Conservation (phyloP, 1,284 basidiomycete genomes). For the Cutaneotrichosporon sp. region DNA sequence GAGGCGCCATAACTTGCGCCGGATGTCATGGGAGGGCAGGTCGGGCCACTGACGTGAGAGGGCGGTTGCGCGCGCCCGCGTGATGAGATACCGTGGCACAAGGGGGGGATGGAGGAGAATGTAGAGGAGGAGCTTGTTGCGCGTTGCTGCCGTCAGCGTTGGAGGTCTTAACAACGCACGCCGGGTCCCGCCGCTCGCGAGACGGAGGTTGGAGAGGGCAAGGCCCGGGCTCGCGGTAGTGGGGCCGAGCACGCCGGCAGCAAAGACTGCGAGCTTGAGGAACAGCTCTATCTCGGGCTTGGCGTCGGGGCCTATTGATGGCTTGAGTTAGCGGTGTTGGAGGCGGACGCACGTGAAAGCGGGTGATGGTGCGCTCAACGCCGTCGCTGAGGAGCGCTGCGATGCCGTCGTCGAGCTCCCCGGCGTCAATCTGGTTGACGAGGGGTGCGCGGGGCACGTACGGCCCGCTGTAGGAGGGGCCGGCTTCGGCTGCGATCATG, state of each 20-base stretch:
- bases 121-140: conserved; percentile 65
- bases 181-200: conserved; percentile 23
- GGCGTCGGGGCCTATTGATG: conserved; percentile 65
- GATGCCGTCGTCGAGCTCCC: conserved; percentile 88
- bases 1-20: conserved; percentile 73
- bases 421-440: conserved; percentile 90
- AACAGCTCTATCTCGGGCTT: conserved; percentile 80
- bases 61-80: conserved; percentile 71
- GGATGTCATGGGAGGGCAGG: conserved; percentile 71
- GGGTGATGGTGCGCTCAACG: conserved; percentile 69
- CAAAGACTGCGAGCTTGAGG: conserved; percentile 77
- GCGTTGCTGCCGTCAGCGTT: conserved; percentile 28
- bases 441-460: conserved; percentile 61
- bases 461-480: not conserved
- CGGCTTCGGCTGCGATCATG: not conserved
- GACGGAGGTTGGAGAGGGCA: conserved; percentile 77
- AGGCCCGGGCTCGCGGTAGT: conserved; percentile 81
- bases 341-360: conserved; percentile 65
- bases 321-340: conserved; percentile 51
- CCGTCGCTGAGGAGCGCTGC: conserved; percentile 80
- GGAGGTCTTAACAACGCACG: conserved; percentile 15
- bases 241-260: conserved; percentile 81
- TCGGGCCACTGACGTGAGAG: conserved; percentile 87
- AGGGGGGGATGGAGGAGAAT: conserved; percentile 67
- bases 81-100: conserved; percentile 74